These are phyloP conservation scores for Sphaerulina populicola DNA, from an alignment of 2,329 filamentous ascomycete species.

Conservation along the genomic window DNA sequence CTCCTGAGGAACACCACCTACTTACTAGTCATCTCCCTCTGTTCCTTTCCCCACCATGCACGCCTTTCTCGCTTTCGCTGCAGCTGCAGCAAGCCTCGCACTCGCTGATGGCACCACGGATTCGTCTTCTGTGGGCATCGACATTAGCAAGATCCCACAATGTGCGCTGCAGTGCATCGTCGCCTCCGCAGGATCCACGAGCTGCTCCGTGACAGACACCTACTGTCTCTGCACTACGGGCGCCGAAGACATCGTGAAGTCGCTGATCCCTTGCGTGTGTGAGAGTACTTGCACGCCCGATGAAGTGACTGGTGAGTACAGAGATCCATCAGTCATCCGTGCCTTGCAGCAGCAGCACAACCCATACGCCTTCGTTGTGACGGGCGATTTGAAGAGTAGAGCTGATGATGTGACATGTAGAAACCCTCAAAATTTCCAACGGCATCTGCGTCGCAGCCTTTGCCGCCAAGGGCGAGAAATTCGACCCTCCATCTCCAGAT, in stretches of 20 bases:
- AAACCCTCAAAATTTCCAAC: conserved; percentile 10
- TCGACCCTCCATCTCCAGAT: conserved; percentile 7
- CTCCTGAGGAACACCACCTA: too few species aligned
- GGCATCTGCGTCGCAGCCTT: conserved; percentile 24
- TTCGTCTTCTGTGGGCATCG: background rate
- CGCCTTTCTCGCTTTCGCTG: conserved; percentile 1
- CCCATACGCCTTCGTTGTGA: too few species aligned
- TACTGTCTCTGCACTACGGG: conserved; percentile 47
- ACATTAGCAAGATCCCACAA: conserved; percentile 9
- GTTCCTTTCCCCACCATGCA: conserved; percentile 2
- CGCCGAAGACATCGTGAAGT: conserved; percentile 30
- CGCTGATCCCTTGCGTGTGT: conserved; percentile 38
- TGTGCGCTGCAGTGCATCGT: conserved; percentile 37
- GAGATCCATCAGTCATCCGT: too few species aligned
- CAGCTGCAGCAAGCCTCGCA: background rate
- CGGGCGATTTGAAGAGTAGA: too few species aligned
- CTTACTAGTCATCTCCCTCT: background rate
- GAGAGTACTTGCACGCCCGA: conserved; percentile 30
- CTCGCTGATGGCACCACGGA: conserved; percentile 1
- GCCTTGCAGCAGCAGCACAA: background rate
- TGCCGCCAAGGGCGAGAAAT: conserved; percentile 16
- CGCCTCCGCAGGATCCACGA: conserved; percentile 40
- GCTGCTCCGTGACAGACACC: conserved; percentile 42
- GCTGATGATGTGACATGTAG: background rate
- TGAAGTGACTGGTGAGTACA: conserved; percentile 35